Conservation (phyloP, 2,329 filamentous ascomycete species). For the Ceratocystis colombiana region DNA sequence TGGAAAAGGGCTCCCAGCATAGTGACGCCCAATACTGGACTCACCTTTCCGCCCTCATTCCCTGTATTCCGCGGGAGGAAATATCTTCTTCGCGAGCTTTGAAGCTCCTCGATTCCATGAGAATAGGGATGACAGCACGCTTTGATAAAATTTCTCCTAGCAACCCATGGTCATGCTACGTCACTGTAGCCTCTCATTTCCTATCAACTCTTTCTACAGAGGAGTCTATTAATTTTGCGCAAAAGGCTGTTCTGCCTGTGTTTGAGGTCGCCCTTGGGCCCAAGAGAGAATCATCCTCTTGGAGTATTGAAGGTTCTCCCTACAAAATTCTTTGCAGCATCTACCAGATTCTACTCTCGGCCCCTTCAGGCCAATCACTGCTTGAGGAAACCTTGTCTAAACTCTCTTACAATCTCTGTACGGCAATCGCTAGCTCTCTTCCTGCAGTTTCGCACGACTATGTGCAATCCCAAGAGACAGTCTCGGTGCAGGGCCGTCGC, state of each 20-base stretch:
- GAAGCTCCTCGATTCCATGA: slow-evolving; percentile 56
- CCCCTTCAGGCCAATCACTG: not conserved
- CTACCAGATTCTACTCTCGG: slow-evolving; percentile 15
- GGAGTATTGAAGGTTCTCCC: slow-evolving; percentile 26
- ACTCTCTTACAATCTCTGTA: slow-evolving; percentile 46
- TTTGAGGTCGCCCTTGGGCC: slow-evolving; percentile 46
- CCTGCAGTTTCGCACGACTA: slow-evolving; percentile 76
- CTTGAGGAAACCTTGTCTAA: slow-evolving; percentile 30
- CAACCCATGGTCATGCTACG: slow-evolving; percentile 65
- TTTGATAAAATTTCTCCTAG: slow-evolving; percentile 65
- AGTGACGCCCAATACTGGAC: slow-evolving; percentile 64
- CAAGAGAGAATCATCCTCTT: slow-evolving; percentile 34
- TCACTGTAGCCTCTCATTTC: slow-evolving; percentile 51
- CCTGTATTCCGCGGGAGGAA: slow-evolving; percentile 44
- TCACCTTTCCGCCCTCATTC: slow-evolving; percentile 53
- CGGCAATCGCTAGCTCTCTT: slow-evolving; percentile 60
- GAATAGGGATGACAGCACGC: slow-evolving; percentile 58
- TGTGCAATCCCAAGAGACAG: slow-evolving; percentile 56
- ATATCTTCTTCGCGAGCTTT: slow-evolving; percentile 42
- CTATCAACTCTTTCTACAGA: slow-evolving; percentile 38
- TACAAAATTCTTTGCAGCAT: slow-evolving; percentile 21
- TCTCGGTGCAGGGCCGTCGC: slow-evolving; percentile 56
- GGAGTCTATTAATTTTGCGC: slow-evolving; percentile 39
- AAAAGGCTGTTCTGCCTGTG: slow-evolving; percentile 45
- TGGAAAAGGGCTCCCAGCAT: slow-evolving; percentile 78